Conservation (phyloP, 768 basidiomycete genomes). For the Roridomyces roridus region DNA sequence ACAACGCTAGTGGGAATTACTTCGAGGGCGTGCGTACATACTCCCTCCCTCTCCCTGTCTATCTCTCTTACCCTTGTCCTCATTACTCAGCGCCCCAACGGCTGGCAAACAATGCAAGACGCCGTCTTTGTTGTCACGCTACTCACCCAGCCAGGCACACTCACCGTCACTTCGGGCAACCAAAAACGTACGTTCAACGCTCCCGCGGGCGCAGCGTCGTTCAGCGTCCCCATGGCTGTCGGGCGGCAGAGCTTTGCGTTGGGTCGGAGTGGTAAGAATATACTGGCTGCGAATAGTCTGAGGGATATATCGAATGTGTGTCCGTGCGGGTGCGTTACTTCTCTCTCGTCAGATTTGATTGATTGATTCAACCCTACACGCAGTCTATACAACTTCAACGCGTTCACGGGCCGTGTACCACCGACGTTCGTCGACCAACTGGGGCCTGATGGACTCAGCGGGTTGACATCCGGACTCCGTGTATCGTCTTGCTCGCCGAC, state of each 20-base stretch:
- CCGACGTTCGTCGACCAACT: conserved; percentile 10
- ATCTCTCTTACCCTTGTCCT: neutral
- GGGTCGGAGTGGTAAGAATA: conserved; percentile 12
- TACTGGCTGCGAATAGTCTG: conserved; percentile 19
- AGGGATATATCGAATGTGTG: conserved; percentile 15
- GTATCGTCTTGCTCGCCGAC: conserved; percentile 9
- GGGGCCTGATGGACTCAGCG: conserved; percentile 11
- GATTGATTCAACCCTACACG: neutral
- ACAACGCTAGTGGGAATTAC: conserved; percentile 24
- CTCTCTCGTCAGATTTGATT: neutral
- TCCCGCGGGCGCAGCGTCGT: conserved; percentile 19
- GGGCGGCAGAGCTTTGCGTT: conserved; percentile 24
- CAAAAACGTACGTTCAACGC: conserved; percentile 6
- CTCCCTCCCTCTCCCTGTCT: neutral
- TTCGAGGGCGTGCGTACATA: conserved; percentile 13
- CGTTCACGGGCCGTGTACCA: conserved; percentile 19
- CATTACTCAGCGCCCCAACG: conserved; percentile 17
- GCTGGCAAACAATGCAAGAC: conserved; percentile 16
- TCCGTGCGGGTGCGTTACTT: conserved; percentile 20
- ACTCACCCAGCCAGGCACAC: conserved; percentile 4
- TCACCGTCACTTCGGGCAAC: conserved; percentile 21
- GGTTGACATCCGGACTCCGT: conserved; percentile 12
- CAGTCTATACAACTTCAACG: conserved; percentile 25
- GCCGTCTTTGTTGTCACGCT: conserved; percentile 22
- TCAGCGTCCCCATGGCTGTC: conserved; percentile 19